phyloP scores from a whole-genome alignment of 2,329 filamentous ascomycete genomes.

The Aspergillus fumigatus region DNA sequence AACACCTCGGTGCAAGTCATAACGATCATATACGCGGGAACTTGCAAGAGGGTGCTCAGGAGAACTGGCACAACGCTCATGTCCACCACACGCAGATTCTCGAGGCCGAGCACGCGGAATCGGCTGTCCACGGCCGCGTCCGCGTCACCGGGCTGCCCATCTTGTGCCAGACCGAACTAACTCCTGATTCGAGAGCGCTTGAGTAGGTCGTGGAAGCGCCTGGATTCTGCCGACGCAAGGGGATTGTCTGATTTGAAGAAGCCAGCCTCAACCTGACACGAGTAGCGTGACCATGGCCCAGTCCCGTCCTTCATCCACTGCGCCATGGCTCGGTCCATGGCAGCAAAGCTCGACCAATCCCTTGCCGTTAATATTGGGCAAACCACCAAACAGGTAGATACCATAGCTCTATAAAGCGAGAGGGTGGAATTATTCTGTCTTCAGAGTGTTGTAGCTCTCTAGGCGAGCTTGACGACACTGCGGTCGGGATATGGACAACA shows the following conservation, averaged over 20 bases:
- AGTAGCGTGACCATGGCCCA: conserved; percentile 31
- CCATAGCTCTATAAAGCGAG: conserved; percentile 5
- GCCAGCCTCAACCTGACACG: conserved; percentile 27
- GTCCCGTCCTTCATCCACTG: conserved; percentile 46
- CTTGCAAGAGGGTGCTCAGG: conserved; percentile 49
- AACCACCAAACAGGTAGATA: conserved; percentile 13
- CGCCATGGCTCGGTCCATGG: conserved; percentile 43
- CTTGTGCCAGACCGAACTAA: conserved; percentile 54
- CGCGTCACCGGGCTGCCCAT: conserved; percentile 43
- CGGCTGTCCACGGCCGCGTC: conserved; percentile 47
- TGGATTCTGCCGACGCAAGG: conserved; percentile 45
- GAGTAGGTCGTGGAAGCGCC: conserved; percentile 46
- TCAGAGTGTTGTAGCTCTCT: background rate
- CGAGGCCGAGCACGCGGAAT: conserved; percentile 37
- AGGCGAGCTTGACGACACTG: conserved; percentile 8
- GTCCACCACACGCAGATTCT: conserved; percentile 39
- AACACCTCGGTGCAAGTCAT: conserved; percentile 50
- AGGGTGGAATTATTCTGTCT: conserved; percentile 4
- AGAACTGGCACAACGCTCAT: conserved; percentile 42
- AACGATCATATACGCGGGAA: conserved; percentile 52
- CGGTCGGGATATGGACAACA: conserved; percentile 6
- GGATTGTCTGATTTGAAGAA: conserved; percentile 44
- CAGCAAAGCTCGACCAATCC: conserved; percentile 19
- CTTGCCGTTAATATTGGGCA: conserved; percentile 11
- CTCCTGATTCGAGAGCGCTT: too few species aligned